Conservation (phyloP, 2,329 filamentous ascomycete species). For the Albifimbria verrucaria region DNA sequence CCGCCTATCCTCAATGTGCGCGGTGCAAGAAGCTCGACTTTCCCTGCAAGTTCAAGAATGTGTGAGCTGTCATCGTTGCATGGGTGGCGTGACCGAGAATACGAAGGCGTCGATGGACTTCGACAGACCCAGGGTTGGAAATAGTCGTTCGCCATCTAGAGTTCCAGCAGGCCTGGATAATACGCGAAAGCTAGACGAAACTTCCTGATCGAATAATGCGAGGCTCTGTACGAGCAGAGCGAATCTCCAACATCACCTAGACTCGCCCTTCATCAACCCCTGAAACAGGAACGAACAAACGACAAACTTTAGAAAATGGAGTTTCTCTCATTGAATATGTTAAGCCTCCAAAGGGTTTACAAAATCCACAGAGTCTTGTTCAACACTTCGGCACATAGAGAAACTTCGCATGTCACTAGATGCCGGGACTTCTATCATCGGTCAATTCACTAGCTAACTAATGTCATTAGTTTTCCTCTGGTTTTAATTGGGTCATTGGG, state of each 20-base stretch:
- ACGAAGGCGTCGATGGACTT: conserved; percentile 9
- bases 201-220: conserved; percentile 31
- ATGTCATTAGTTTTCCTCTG: too few relatives aligned
- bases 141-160: conserved; percentile 53
- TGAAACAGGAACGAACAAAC: conserved; percentile 41
- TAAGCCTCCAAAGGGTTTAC: too few relatives aligned
- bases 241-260: conserved; percentile 48
- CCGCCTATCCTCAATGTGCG: conserved; percentile 79
- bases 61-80: conserved; percentile 57
- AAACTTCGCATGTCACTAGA: too few relatives aligned
- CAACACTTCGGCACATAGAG: too few relatives aligned
- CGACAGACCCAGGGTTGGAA: conserved; percentile 52
- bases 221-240: conserved; percentile 38
- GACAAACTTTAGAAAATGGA: conserved; percentile 45
- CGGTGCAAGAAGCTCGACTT: conserved; percentile 91
- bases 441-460: too few relatives aligned
- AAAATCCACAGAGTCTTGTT: too few relatives aligned
- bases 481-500: too few relatives aligned
- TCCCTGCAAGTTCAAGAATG: conserved; percentile 80
- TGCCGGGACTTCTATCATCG: too few relatives aligned
- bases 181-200: conserved; percentile 31
- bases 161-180: conserved; percentile 49
- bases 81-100: conserved; percentile 6
- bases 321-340: too few relatives aligned
- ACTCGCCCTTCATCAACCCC: conserved; percentile 29